phyloP scores from a whole-genome alignment of 106 monocot species.

The Hemerocallis citrina region DNA sequence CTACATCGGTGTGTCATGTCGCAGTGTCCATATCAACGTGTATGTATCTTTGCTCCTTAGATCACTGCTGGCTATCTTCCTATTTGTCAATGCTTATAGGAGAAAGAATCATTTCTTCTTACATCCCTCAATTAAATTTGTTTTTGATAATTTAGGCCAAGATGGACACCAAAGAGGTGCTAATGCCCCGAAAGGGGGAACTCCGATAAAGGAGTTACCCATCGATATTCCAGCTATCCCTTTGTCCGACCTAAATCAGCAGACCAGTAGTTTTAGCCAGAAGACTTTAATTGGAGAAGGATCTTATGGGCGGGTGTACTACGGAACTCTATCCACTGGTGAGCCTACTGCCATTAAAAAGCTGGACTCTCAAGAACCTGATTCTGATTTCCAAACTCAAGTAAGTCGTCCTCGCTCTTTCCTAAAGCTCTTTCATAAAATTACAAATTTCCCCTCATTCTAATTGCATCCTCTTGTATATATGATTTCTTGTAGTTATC shows the following conservation, averaged over 20 bases:
- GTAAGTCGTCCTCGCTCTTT: conserved; percentile 14
- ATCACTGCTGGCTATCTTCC: too few relatives aligned
- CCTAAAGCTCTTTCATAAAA: too few relatives aligned
- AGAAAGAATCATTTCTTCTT: too few relatives aligned
- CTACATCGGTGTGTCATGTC: too few relatives aligned
- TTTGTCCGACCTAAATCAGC: conserved; percentile 45
- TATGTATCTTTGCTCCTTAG: too few relatives aligned
- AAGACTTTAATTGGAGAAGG: conserved; percentile 81
- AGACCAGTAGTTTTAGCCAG: conserved; percentile 54
- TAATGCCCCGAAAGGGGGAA: conserved; percentile 14
- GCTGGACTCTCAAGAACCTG: conserved; percentile 64
- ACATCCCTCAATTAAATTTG: too few relatives aligned
- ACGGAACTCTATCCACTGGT: conserved; percentile 41
- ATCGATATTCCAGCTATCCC: conserved; percentile 66
- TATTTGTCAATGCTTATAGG: too few relatives aligned
- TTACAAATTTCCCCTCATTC: background rate
- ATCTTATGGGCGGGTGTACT: conserved; percentile 69
- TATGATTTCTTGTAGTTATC: conserved; percentile 40
- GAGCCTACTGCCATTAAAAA: conserved; percentile 61
- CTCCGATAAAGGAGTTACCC: conserved; percentile 38
- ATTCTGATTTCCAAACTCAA: conserved; percentile 68
- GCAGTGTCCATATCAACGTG: too few relatives aligned
- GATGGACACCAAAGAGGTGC: conserved; percentile 44
- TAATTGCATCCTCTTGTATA: background rate
- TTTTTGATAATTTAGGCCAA: conserved; percentile 23